Conservation (phyloP, 129 eudicot species). For the Lactuca saligna region DNA sequence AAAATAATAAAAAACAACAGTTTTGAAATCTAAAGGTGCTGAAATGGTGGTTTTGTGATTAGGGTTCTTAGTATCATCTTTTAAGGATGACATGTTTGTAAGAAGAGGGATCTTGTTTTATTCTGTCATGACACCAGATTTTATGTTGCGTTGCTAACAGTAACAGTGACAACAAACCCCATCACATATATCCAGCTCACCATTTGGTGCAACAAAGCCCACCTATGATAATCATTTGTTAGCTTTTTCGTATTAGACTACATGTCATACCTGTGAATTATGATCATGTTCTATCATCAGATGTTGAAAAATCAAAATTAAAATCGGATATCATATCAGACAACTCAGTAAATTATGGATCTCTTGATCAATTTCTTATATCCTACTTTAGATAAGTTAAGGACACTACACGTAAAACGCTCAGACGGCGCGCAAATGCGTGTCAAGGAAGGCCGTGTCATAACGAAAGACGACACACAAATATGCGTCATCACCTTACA, state of each 20-base stretch:
- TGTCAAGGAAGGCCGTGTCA: too few relatives aligned
- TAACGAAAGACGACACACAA: too few relatives aligned
- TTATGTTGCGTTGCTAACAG: constrained; percentile 42
- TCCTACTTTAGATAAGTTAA: too few relatives aligned
- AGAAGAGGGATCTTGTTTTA: constrained; percentile 48
- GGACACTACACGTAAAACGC: too few relatives aligned
- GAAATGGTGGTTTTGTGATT: constrained; percentile 63
- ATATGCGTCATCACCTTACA: too few relatives aligned
- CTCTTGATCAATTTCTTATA: too few relatives aligned
- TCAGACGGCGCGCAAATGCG: too few relatives aligned
- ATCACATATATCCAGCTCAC: constrained; percentile 72
- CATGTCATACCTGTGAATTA: constrained; percentile 91
- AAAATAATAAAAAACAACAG: too few relatives aligned
- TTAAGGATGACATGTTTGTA: constrained; percentile 73
- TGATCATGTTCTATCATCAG: too few relatives aligned
- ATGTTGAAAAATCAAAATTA: too few relatives aligned
- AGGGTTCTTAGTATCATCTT: constrained; percentile 68
- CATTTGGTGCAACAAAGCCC: constrained; percentile 67
- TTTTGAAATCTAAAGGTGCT: constrained; percentile 63
- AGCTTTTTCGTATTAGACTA: constrained; percentile 64
- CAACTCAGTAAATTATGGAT: too few relatives aligned
- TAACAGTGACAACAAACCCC: constrained; percentile 38
- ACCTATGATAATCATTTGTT: constrained; percentile 51
- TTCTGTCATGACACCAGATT: constrained; percentile 44
- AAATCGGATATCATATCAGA: background rate